Evolutionary conservation across 2,329 filamentous ascomycete species (phyloP).

Genomic region (Aureobasidium subglaciale): DNA sequence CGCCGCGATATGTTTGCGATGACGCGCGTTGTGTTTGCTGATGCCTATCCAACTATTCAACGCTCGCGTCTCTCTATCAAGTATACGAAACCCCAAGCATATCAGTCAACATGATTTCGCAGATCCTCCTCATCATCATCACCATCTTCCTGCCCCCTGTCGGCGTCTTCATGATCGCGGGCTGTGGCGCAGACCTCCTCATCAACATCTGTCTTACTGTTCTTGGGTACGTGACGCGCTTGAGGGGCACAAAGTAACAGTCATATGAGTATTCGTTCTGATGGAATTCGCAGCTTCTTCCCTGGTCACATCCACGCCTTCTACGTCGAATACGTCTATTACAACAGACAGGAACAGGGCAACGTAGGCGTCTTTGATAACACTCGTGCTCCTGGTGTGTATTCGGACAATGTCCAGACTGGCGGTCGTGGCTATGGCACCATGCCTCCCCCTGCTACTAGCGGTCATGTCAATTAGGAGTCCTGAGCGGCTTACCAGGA

Average conservation of each 20-base stretch:
- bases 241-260: not conserved
- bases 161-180: slow-evolving; percentile 42
- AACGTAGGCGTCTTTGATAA: slow-evolving; percentile 49
- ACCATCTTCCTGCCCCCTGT: slow-evolving; percentile 43
- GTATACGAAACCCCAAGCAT: not conserved
- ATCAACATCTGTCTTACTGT: slow-evolving; percentile 44
- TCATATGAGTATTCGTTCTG: slow-evolving; percentile 30
- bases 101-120: slow-evolving; percentile 25
- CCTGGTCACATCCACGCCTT: slow-evolving; percentile 70
- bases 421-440: slow-evolving; percentile 44
- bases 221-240: slow-evolving; percentile 29
- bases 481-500: too few relatives aligned
- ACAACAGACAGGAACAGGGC: slow-evolving; percentile 60
- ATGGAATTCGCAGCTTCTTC: slow-evolving; percentile 42
- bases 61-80: too few relatives aligned
- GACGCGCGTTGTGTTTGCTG: too few relatives aligned
- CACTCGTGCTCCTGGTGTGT: slow-evolving; percentile 59
- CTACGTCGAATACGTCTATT: slow-evolving; percentile 78
- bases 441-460: slow-evolving; percentile 30
- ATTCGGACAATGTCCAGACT: slow-evolving; percentile 64
- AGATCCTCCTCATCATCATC: slow-evolving; percentile 38
- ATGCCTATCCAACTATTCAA: too few relatives aligned
- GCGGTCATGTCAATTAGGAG: slow-evolving; percentile 38
- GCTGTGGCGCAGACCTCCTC: slow-evolving; percentile 42
- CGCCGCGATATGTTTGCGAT: too few relatives aligned